Conservation (phyloP, 306 rosid species). For the Pueraria montana region DNA sequence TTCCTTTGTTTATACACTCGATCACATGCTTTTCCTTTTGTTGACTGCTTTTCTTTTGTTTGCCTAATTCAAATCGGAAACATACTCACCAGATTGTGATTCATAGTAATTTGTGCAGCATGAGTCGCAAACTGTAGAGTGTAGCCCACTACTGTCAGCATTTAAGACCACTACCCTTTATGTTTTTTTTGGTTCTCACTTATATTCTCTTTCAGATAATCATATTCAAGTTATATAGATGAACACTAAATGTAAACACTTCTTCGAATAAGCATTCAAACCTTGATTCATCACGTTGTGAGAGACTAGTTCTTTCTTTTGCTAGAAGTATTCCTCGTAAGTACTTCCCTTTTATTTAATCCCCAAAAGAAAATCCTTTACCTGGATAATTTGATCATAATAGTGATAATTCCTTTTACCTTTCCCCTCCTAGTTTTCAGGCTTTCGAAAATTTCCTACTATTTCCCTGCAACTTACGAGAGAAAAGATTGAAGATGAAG, state of each 20-base stretch:
- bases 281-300: too few species aligned
- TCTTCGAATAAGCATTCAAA: too few species aligned
- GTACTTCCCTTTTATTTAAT: conserved; percentile 38
- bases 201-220: background rate
- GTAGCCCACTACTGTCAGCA: conserved; percentile 47
- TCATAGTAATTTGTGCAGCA: conserved; percentile 58
- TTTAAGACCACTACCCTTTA: conserved; percentile 17
- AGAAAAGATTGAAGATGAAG: conserved; percentile 47
- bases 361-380: conserved; percentile 38
- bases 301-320: too few species aligned
- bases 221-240: background rate
- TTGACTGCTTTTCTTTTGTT: conserved; percentile 82
- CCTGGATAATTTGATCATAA: conserved; percentile 51
- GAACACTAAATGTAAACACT: too few species aligned
- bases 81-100: conserved; percentile 48
- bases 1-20: conserved; percentile 57
- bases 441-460: conserved; percentile 54
- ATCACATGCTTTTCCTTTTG: conserved; percentile 61
- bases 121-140: conserved; percentile 46
- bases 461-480: conserved; percentile 43
- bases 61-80: conserved; percentile 53
- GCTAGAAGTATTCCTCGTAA: background rate
- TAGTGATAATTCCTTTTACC: conserved; percentile 41
- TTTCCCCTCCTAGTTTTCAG: conserved; percentile 69
- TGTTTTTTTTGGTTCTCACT: background rate